A percentile compares a stretch with the other conserved stretches of the same genome.
phyloP scores from a whole-genome alignment of 2,329 filamentous ascomycete species.

The Emericellopsis atlantica region DNA sequence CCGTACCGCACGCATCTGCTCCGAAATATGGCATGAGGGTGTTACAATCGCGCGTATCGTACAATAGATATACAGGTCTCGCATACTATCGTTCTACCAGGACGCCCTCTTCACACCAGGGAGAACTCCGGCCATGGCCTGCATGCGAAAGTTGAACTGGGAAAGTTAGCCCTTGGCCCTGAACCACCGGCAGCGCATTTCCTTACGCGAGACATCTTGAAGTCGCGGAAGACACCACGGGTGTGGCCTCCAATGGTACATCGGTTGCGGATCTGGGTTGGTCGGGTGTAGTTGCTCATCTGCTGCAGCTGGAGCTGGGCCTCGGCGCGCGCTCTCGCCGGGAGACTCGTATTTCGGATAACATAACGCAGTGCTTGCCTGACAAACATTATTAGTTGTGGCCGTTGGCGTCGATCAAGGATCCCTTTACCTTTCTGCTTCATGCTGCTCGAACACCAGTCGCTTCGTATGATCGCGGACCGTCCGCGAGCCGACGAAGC shows the following conservation, averaged over 20 bases:
- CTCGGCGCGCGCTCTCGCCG: constrained; percentile 70
- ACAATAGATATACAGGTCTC: constrained; percentile 1
- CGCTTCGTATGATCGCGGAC: constrained; percentile 96
- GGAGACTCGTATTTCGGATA: constrained; percentile 81
- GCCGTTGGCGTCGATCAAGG: background rate
- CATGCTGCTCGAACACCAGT: constrained; percentile 75
- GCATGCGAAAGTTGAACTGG: constrained; percentile 85
- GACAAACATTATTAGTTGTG: background rate
- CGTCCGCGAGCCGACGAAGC: constrained; percentile 73
- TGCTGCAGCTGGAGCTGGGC: constrained; percentile 86
- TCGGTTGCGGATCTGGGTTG: constrained; percentile 87
- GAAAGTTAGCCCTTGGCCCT: too few species aligned
- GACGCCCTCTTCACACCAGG: constrained; percentile 93
- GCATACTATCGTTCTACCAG: constrained; percentile 50
- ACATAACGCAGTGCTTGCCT: constrained; percentile 92
- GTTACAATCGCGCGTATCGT: background rate
- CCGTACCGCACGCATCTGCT: too few species aligned
- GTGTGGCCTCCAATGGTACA: constrained; percentile 88
- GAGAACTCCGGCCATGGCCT: constrained; percentile 73
- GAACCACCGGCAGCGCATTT: background rate
- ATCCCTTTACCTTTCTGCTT: constrained; percentile 65
- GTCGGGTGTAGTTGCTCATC: constrained; percentile 92
- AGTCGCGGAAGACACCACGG: constrained; percentile 82
- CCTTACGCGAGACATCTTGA: constrained; percentile 79
- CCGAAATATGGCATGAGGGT: too few species aligned